Base-by-base conservation (phyloP, 805 yeast genomes). In the Cyberlindnera maclurae region DNA sequence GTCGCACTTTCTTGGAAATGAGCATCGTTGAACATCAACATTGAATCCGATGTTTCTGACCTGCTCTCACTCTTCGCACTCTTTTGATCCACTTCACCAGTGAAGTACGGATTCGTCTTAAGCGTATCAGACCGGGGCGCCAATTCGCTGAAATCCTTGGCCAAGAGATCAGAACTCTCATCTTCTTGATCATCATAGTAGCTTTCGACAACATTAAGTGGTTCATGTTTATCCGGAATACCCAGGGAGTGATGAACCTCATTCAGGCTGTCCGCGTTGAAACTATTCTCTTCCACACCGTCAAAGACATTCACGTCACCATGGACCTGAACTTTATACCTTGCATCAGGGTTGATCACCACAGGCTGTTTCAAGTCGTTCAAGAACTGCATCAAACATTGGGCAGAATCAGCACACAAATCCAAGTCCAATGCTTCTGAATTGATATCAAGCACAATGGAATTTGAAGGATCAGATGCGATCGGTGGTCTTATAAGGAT, bases 381-480 rank as follows among this genome's bases (percentile, higher is more conserved):
- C 9, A 80, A 46, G 8, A 84, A 51, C 44, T 82, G 94, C 2
- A 77, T 44, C 31, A 89, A 58, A 11, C 90, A 75, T 50, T 85
- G 82, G 0, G 79, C 70, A 0, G 96, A 86, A 55, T 89, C 97
- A 1, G 96, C 90, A 63, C 96, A 88, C 3, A 80, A 41, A 18
- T 77, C 78, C 1, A 81, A 33, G 15, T 62, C 65, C 12, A 71
- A 55, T 13, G 62, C 62, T 40, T 76, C 83, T 6, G 75, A 45
- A 37, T 67, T 68, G 9, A 78, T 51, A 34, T 70, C 71, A 24
- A 79, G 33, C 35, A 70, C 18, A 3, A 39, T 38, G 11, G 43
- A 32, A 15, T 24, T 75, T 2, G 72, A 38, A 1, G 60, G 31
- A 7, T 54, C 41, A 2, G 33, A 2, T 1, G 27, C 30, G 13